These are phyloP conservation scores for Xylaria polymorpha DNA, from an alignment of 2,329 filamentous ascomycete genomes.

Conservation along the genomic window DNA sequence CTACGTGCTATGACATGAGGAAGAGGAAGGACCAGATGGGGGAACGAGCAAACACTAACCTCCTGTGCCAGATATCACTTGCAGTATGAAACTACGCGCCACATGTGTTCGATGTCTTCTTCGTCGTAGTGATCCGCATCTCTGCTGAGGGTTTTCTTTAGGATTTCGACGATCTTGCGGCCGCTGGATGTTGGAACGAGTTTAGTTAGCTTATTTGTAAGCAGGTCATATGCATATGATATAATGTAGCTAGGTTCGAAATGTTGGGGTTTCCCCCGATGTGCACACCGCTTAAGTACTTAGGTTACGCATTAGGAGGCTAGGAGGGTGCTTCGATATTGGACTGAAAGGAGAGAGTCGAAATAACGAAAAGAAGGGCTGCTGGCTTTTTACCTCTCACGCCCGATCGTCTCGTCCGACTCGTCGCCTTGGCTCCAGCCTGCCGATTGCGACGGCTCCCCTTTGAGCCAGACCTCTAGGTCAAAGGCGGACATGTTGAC, in stretches of 20 bases:
- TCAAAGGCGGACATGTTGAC: neutral
- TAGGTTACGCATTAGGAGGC: too few relatives aligned
- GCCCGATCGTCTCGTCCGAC: neutral
- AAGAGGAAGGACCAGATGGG: too few relatives aligned
- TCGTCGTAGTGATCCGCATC: neutral
- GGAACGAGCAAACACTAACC: too few relatives aligned
- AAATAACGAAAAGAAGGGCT: neutral
- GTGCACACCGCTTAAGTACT: too few relatives aligned
- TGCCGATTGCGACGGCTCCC: neutral
- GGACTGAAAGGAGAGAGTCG: neutral
- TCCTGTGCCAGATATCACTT: conserved; percentile 6
- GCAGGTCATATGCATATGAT: neutral
- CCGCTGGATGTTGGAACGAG: too few relatives aligned
- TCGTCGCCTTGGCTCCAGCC: conserved; percentile 2
- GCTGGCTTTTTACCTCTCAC: neutral
- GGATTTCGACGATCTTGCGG: conserved; percentile 1
- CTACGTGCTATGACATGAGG: too few relatives aligned
- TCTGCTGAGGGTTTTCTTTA: neutral
- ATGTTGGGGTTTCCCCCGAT: neutral
- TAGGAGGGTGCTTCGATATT: too few relatives aligned
- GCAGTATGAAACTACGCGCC: neutral
- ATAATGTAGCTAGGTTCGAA: too few relatives aligned
- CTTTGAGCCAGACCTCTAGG: neutral
- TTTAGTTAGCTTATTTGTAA: too few relatives aligned
- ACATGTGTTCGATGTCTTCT: conserved; percentile 1